Evolutionary conservation across 345 rosid genomes (phyloP).

Genomic region (Aquilaria sinensis): DNA sequence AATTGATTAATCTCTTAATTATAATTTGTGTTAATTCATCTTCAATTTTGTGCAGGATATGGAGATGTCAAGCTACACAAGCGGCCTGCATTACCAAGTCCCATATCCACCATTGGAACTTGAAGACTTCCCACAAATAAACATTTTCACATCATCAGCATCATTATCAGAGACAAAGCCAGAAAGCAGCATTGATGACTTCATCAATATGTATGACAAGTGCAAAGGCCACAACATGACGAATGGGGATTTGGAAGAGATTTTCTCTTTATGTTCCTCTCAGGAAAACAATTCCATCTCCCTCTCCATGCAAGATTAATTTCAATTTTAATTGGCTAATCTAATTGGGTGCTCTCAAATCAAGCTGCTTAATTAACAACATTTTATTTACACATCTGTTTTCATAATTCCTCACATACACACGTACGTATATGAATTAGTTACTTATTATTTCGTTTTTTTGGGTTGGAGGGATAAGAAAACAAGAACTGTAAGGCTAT

Average conservation of each 20-base stretch:
- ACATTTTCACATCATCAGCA: not conserved
- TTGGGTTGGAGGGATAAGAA: no score
- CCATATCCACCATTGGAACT: conserved; percentile 41
- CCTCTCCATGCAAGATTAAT: conserved; percentile 22
- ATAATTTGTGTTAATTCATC: no score
- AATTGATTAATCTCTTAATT: no score
- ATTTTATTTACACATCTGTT: no score
- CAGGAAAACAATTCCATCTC: conserved; percentile 17
- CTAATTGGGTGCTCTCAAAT: no score
- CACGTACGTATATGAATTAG: no score
- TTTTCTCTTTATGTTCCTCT: conserved; percentile 32
- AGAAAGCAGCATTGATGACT: conserved; percentile 22
- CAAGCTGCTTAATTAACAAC: no score
- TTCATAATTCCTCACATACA: no score
- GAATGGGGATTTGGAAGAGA: conserved; percentile 41
- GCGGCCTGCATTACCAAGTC: conserved; percentile 23
- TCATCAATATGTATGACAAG: conserved; percentile 20
- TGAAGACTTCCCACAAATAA: conserved; percentile 49
- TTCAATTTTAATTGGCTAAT: not conserved
- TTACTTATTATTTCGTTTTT: no score
- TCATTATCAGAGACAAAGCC: conserved; percentile 14
- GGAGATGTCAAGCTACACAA: conserved; percentile 21
- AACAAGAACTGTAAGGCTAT: no score
- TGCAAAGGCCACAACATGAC: conserved; percentile 22
- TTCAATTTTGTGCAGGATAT: conserved; percentile 24